Percentiles rank a stretch among this genome's conserved stretches.
Conservation (phyloP, 768 basidiomycete species). For the Lactifluus volemus region DNA sequence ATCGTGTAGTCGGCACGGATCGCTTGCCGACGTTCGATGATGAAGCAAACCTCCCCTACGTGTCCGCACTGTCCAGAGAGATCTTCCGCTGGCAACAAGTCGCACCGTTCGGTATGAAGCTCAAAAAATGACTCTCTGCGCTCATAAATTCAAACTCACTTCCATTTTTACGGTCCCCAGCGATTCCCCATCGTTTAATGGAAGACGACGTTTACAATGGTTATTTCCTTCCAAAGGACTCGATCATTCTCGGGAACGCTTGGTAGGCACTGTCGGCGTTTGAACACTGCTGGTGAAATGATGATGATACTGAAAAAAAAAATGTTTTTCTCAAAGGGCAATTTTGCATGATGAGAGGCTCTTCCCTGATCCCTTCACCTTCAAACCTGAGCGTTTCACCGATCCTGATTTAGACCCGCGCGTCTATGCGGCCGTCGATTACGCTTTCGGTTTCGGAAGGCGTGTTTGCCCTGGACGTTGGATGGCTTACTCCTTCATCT, state of each 20-base stretch:
- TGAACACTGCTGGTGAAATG: too few species aligned
- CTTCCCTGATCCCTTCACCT: slow-evolving; percentile 24
- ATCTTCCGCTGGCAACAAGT: slow-evolving; percentile 23
- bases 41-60: slow-evolving; percentile 20
- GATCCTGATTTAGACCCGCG: slow-evolving; percentile 10
- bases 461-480: slow-evolving; percentile 21
- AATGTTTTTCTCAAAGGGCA: not conserved
- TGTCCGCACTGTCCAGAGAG: slow-evolving; percentile 21
- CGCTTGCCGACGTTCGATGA: slow-evolving; percentile 24
- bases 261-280: slow-evolving; percentile 8
- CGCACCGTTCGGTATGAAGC: slow-evolving; percentile 17
- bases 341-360: slow-evolving; percentile 24
- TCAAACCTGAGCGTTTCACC: slow-evolving; percentile 27
- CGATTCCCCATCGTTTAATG: slow-evolving; percentile 20
- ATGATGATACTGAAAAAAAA: not conserved
- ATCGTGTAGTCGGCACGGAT: slow-evolving; percentile 21
- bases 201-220: slow-evolving; percentile 22
- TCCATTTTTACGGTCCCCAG: not conserved
- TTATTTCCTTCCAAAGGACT: slow-evolving; percentile 21
- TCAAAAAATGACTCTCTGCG: not conserved
- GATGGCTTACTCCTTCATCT: slow-evolving; percentile 19
- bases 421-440: slow-evolving; percentile 9
- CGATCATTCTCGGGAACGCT: slow-evolving; percentile 19
- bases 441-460: slow-evolving; percentile 22
- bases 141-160: not conserved